Percentiles rank a stretch among this genome's conserved stretches.
Conservation (phyloP, 805 yeast genomes). For the Schwanniomyces occidentalis region DNA sequence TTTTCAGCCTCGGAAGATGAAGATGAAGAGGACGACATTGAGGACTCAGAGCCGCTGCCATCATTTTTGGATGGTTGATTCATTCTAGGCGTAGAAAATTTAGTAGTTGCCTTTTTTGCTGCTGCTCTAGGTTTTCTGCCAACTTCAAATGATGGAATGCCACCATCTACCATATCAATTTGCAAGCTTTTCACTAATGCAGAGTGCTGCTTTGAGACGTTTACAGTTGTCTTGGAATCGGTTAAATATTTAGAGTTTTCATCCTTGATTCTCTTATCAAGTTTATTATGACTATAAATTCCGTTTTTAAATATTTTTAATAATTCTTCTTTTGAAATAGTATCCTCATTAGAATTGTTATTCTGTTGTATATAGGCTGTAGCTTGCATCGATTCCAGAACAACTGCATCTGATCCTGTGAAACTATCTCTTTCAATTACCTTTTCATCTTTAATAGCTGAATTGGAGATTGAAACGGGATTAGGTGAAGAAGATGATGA, state of each 20-base stretch:
- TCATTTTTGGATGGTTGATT: not conserved
- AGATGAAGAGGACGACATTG: no score
- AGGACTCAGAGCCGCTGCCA: no score
- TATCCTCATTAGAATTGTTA: constrained; percentile 1
- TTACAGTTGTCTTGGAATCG: not conserved
- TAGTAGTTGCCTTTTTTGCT: not conserved
- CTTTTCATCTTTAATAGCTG: no score
- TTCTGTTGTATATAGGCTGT: no score
- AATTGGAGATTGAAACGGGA: no score
- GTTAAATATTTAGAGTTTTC: constrained; percentile 1
- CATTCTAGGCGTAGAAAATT: not conserved
- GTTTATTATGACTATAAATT: constrained; percentile 10
- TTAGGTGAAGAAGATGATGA: no score
- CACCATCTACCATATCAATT: constrained; percentile 24
- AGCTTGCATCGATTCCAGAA: no score
- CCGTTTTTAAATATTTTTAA: constrained; percentile 23
- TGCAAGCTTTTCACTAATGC: constrained; percentile 15
- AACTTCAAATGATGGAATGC: constrained; percentile 9
- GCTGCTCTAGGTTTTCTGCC: constrained; percentile 10
- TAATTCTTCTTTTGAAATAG: constrained; percentile 15
- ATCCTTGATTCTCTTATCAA: not conserved
- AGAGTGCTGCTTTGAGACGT: constrained; percentile 6
- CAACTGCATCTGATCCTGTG: no score
- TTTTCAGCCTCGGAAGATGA: not conserved
- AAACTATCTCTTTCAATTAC: no score